These are phyloP conservation scores for Lactarius psammicola DNA, from an alignment of 768 basidiomycete species.

Conservation along the genomic window DNA sequence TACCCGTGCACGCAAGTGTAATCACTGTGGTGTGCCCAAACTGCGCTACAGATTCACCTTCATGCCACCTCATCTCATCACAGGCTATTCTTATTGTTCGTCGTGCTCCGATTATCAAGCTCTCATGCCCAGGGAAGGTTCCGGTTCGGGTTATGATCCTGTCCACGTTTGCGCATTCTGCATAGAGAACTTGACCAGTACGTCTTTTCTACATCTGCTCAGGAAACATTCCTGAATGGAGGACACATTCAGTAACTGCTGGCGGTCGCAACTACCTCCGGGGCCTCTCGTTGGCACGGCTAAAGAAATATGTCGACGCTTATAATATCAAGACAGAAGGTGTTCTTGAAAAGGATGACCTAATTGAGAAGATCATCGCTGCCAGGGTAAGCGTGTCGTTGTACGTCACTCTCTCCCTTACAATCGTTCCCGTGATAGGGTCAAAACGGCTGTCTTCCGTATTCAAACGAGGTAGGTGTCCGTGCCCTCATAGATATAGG, in stretches of 20 bases:
- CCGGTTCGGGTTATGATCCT: constrained; percentile 58
- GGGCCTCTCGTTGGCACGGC: constrained; percentile 52
- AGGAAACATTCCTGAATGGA: constrained; percentile 11
- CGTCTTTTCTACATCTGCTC: constrained; percentile 19
- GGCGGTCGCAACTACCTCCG: constrained; percentile 57
- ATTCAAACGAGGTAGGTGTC: constrained; percentile 52
- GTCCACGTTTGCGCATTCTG: constrained; percentile 71
- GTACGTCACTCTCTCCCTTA: neutral
- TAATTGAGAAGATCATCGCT: constrained; percentile 61
- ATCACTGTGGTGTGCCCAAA: constrained; percentile 64
- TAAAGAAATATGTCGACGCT: constrained; percentile 67
- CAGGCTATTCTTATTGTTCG: constrained; percentile 72
- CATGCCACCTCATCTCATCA: constrained; percentile 17
- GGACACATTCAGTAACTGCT: constrained; percentile 58
- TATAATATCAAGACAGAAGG: constrained; percentile 64
- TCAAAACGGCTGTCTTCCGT: constrained; percentile 59
- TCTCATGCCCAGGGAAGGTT: constrained; percentile 62
- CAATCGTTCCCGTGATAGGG: constrained; percentile 39
- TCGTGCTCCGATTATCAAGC: constrained; percentile 76
- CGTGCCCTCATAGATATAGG: neutral
- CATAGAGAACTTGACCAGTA: constrained; percentile 67
- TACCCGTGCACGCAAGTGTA: constrained; percentile 60
- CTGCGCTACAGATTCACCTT: constrained; percentile 1
- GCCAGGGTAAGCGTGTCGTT: constrained; percentile 43
- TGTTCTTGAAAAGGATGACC: constrained; percentile 75